Conservation (phyloP, 805 yeast species). For the Metschnikowia hibisci region DNA sequence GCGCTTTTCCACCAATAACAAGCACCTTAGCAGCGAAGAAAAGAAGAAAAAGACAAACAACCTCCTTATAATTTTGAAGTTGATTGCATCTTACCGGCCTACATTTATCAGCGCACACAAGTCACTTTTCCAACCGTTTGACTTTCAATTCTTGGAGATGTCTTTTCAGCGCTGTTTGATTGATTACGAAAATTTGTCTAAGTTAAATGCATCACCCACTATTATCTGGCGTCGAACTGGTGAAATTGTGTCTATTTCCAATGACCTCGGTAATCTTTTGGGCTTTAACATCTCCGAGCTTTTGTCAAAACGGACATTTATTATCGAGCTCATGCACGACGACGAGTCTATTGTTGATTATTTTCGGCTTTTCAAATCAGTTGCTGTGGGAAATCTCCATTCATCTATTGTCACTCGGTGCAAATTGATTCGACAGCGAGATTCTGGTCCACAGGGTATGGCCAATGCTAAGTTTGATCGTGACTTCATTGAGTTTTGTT, state of each 20-base stretch:
- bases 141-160: slow-evolving; percentile 51
- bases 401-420: slow-evolving; percentile 51
- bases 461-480: slow-evolving; percentile 16
- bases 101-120: slow-evolving; percentile 75
- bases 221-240: slow-evolving; percentile 86
- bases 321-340: slow-evolving; percentile 74
- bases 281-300: slow-evolving; percentile 59
- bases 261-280: slow-evolving; percentile 67
- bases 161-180: slow-evolving; percentile 41
- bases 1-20: slow-evolving; percentile 52
- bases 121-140: slow-evolving; percentile 62
- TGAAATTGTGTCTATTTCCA: slow-evolving; percentile 74
- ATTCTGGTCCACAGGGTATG: slow-evolving; percentile 11
- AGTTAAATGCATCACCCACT: slow-evolving; percentile 69
- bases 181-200: slow-evolving; percentile 42
- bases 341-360: slow-evolving; percentile 70
- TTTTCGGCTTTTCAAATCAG: slow-evolving; percentile 64
- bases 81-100: slow-evolving; percentile 66
- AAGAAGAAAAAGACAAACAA: slow-evolving; percentile 29
- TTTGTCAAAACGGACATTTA: slow-evolving; percentile 56
- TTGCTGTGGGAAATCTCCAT: slow-evolving; percentile 66
- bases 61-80: slow-evolving; percentile 45
- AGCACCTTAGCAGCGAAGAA: slow-evolving; percentile 24
- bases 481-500: slow-evolving; percentile 56
- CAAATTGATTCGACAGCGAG: slow-evolving; percentile 37